A percentile compares a stretch with the other conserved stretches of the same genome.
Conservation (phyloP, 2,329 filamentous ascomycete genomes). For the Esteya vermicola region DNA sequence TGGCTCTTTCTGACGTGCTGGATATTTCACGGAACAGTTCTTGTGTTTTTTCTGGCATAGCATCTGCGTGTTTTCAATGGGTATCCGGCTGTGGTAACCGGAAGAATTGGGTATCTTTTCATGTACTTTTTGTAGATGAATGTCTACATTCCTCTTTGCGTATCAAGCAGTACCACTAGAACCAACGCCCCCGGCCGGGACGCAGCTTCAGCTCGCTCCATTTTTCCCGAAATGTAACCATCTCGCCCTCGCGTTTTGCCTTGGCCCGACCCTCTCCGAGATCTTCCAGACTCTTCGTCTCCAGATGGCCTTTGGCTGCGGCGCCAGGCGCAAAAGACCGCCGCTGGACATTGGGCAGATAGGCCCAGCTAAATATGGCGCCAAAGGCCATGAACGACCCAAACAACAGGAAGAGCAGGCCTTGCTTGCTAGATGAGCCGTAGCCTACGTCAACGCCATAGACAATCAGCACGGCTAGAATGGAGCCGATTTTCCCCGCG, state of each 20-base stretch:
- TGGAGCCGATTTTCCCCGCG: slow-evolving; percentile 42
- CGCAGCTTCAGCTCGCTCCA: slow-evolving; percentile 23
- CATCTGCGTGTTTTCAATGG: background rate
- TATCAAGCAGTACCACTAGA: background rate
- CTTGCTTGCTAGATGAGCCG: slow-evolving; percentile 25
- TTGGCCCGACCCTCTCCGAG: slow-evolving; percentile 32
- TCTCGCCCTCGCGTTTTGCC: slow-evolving; percentile 28
- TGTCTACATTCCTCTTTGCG: background rate
- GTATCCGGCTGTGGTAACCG: no score
- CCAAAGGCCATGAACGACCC: slow-evolving; percentile 33
- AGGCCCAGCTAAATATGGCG: slow-evolving; percentile 36
- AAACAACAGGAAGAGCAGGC: slow-evolving; percentile 34
- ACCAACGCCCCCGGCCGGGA: slow-evolving; percentile 8
- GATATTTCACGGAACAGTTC: background rate
- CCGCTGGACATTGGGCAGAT: slow-evolving; percentile 33
- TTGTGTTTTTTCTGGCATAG: background rate
- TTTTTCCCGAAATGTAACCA: slow-evolving; percentile 29
- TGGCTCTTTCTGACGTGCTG: background rate
- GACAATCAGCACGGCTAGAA: slow-evolving; percentile 34
- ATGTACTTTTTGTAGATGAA: no score
- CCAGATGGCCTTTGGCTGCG: no score
- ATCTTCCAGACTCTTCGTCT: slow-evolving; percentile 34
- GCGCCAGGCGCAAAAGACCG: no score
- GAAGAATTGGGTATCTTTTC: no score
- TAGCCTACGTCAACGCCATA: slow-evolving; percentile 34